A percentile compares a stretch with the other conserved stretches of the same genome.
Conservation (phyloP, 139 green algal species). For the Chlamydomonas sp. region DNA sequence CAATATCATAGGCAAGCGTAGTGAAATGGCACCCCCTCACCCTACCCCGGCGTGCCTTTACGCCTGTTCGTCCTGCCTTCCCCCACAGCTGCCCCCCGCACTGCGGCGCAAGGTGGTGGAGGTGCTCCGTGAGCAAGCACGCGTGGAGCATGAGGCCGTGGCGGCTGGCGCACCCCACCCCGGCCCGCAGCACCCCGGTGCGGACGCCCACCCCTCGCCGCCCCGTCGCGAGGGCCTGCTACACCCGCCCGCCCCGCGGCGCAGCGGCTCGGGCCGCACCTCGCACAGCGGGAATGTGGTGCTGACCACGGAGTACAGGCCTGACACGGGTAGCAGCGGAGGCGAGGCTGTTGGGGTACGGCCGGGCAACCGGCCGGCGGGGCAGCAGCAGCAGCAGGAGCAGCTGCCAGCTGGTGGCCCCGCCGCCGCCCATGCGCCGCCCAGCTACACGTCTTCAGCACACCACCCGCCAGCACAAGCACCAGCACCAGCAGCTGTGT, state of each 20-base stretch:
- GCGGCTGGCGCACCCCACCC: no score
- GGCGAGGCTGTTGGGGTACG: no score
- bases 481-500: not conserved
- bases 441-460: not conserved
- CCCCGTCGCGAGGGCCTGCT: not conserved
- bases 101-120: slow-evolving; percentile 39
- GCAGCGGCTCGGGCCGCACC: not conserved
- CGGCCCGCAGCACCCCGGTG: not conserved
- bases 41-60: no score
- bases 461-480: slow-evolving; percentile 2
- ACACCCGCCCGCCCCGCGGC: not conserved
- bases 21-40: no score
- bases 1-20: no score
- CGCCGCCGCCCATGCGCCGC: no score
- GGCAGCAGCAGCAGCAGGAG: no score
- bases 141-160: slow-evolving; percentile 35
- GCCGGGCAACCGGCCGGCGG: no score
- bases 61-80: not conserved
- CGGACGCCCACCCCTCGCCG: not conserved
- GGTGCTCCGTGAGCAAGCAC: slow-evolving; percentile 51
- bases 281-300: no score
- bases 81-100: slow-evolving; percentile 33
- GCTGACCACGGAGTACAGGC: no score
- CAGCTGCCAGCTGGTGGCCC: no score
- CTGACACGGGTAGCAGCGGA: no score